These are phyloP conservation scores for Austropuccinia psidii DNA, from an alignment of 1,284 basidiomycete genomes.

Conservation along the genomic window DNA sequence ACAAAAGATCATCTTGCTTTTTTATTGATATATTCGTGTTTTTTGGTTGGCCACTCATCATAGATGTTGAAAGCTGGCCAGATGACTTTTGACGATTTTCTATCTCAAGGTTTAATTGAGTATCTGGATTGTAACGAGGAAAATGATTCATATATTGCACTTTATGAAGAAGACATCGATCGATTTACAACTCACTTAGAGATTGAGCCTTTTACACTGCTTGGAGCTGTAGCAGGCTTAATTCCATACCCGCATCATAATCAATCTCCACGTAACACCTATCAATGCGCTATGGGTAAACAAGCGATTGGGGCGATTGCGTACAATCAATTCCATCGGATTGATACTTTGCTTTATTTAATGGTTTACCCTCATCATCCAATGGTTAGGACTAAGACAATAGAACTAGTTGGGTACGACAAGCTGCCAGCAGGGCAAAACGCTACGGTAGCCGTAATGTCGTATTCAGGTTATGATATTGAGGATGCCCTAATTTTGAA, in stretches of 20 bases:
- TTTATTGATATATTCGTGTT: neutral
- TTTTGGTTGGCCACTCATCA: neutral
- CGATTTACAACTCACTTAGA: slow-evolving; percentile 85
- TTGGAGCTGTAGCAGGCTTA: slow-evolving; percentile 93
- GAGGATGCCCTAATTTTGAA: slow-evolving; percentile 98
- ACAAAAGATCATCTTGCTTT: neutral
- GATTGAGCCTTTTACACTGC: slow-evolving; percentile 96
- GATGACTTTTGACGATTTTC: slow-evolving; percentile 88
- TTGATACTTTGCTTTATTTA: slow-evolving; percentile 96
- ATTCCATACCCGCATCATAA: slow-evolving; percentile 99
- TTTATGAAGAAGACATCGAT: slow-evolving; percentile 84
- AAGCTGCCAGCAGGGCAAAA: slow-evolving; percentile 96
- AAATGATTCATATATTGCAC: slow-evolving; percentile 92
- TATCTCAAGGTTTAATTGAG: slow-evolving; percentile 91
- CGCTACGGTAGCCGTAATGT: slow-evolving; percentile 98
- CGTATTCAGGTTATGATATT: slow-evolving; percentile 98
- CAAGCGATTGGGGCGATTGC: slow-evolving; percentile 99
- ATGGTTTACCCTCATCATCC: slow-evolving; percentile 99
- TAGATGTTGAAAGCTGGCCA: slow-evolving; percentile 71
- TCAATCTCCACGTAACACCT: slow-evolving; percentile 96
- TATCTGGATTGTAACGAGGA: slow-evolving; percentile 99
- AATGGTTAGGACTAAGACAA: slow-evolving; percentile 98
- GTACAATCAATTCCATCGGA: slow-evolving; percentile 95
- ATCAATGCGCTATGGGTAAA: slow-evolving; percentile 99
- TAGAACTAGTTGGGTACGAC: slow-evolving; percentile 94